These are phyloP conservation scores for Urostyla sp. DNA, from an alignment of 73 alveolate species.

Conservation along the genomic window DNA sequence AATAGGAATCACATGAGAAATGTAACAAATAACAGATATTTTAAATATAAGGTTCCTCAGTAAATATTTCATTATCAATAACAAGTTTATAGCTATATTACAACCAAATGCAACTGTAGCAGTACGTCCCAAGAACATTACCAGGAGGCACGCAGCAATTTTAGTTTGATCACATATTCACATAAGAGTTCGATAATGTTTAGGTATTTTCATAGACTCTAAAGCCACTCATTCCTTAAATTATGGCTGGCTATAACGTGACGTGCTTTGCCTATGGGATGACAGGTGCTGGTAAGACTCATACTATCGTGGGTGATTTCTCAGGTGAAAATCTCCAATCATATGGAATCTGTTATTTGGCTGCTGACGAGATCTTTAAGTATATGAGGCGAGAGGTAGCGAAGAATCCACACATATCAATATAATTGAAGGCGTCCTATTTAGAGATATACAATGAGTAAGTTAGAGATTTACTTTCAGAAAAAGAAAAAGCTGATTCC, in stretches of 20 bases:
- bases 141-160: constrained; percentile 59
- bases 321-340: not conserved
- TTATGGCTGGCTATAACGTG: constrained; percentile 85
- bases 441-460: constrained; percentile 91
- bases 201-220: constrained; percentile 72
- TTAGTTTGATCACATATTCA: constrained; percentile 64
- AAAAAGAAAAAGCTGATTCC: constrained; percentile 33
- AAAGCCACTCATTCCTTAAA: constrained; percentile 77
- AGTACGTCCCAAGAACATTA: constrained; percentile 64
- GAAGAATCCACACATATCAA: constrained; percentile 29
- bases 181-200: constrained; percentile 34
- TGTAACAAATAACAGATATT: not conserved
- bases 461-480: constrained; percentile 82
- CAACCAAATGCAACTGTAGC: too few relatives aligned
- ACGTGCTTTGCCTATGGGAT: constrained; percentile 94
- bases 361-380: constrained; percentile 19
- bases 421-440: constrained; percentile 73
- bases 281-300: constrained; percentile 95
- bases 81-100: constrained; percentile 49
- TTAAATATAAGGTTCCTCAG: constrained; percentile 8
- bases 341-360: constrained; percentile 27
- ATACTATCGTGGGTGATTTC: constrained; percentile 85
- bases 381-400: not conserved
- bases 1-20: not conserved
- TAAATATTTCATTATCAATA: not conserved